Evolutionary conservation across 495 filamentous ascomycete species (phyloP).

Genomic region (Penicillium coprophilum): DNA sequence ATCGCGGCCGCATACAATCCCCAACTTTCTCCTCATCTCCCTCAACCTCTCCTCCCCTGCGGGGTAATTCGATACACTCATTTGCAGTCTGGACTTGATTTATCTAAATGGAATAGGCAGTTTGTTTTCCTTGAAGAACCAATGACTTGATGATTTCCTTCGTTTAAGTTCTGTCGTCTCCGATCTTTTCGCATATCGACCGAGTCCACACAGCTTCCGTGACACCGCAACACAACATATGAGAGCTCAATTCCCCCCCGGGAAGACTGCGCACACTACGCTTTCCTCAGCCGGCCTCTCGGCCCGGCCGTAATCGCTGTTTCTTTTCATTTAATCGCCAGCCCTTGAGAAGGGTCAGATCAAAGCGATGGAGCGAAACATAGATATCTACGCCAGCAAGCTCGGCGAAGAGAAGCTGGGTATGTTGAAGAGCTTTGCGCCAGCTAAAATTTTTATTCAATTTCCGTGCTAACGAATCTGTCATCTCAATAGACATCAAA

Average conservation of each 20-base stretch:
- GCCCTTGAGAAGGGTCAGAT: conserved; percentile 28
- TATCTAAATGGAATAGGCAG: conserved; percentile 35
- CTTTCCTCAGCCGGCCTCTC: conserved; percentile 39
- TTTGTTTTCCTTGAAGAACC: conserved; percentile 56
- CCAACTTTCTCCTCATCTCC: conserved; percentile 42
- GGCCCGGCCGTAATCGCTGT: conserved; percentile 42
- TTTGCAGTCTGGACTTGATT: conserved; percentile 59
- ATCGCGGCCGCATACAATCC: conserved; percentile 38
- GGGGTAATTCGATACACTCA: conserved; percentile 54
- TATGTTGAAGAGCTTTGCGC: conserved; percentile 33
- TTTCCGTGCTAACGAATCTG: conserved; percentile 10
- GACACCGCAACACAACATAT: conserved; percentile 53
- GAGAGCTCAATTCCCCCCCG: conserved; percentile 25
- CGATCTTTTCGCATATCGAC: conserved; percentile 58
- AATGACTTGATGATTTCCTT: conserved; percentile 42
- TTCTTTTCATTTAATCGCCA: conserved; percentile 21
- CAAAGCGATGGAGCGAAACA: conserved; percentile 51
- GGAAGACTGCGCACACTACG: conserved; percentile 34
- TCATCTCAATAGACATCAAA: conserved; percentile 62
- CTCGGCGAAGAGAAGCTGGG: conserved; percentile 59
- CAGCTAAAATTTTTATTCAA: background rate
- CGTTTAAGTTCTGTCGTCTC: conserved; percentile 21
- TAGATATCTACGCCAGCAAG: conserved; percentile 60
- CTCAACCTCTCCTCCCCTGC: conserved; percentile 32
- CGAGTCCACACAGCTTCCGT: conserved; percentile 43